Evolutionary conservation across 1,284 basidiomycete genomes (phyloP), one percentile per base, ranked within the genome.

Genomic region (Sphaerobolus stellatus): DNA sequence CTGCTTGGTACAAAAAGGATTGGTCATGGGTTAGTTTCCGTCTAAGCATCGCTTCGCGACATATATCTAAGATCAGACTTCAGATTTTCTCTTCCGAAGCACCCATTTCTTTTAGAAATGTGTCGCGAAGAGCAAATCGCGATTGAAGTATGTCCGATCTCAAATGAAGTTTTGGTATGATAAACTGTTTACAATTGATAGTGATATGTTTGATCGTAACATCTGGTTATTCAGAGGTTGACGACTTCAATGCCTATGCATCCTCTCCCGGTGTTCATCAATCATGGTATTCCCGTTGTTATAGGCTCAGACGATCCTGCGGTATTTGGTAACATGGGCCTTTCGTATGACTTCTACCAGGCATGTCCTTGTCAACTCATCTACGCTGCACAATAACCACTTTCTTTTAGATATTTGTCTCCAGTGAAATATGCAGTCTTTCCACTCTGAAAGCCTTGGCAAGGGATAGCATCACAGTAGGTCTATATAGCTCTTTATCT

Each of bases 191-290:
- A 31, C 24, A n/a, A 31, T 34, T 13, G 25, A 20, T 38, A 46
- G 18, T 41, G n/a, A 34, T 24, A 16, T 36, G 30, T 40, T 54
- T 11, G 57, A 24, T 22, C 41, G n/a, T 45, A 30, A 48, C 13
- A 43, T 49, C 53, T 18, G n/a, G 14, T 20, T 34, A 38, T 20
- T 44, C 58, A 86, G 84, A 79, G 86, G 27, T 68, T 88, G 53
- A 84, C 85, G 7, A 82, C 84, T 16, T 88, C 86, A 5, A 88
- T 88, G 80, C 83, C 82, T 1, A 86, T 83, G 77, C 86, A 89
- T 62, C 86, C 85, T 4, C 71, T 89, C 16, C 83, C 85, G 1
- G 74, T 80, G n/a, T 66, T 90, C 47, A 65, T 91, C 48, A 88
- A 88, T 64, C 72, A 86, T 53, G 86, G 88, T 3, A 77, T 90